Percentiles rank a stretch among this genome's conserved stretches.
Conservation (phyloP, 306 rosid genomes). For the Psophocarpus tetragonolobus region DNA sequence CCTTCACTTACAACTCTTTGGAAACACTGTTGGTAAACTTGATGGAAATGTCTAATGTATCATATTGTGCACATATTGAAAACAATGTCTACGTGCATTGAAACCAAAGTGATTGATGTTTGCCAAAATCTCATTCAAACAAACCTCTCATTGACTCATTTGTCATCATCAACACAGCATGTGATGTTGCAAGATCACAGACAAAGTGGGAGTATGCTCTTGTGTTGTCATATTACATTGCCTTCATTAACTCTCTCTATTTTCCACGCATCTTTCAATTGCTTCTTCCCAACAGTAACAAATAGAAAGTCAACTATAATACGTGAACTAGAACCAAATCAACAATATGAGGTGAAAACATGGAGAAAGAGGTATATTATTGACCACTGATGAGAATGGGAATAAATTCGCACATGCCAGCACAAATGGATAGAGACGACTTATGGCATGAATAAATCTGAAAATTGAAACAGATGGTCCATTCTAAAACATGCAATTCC, state of each 20-base stretch:
- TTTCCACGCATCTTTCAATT: neutral
- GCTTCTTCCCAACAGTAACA: neutral
- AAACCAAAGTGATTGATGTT: neutral
- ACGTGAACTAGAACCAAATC: neutral
- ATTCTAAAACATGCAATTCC: neutral
- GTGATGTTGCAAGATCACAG: conserved; percentile 1
- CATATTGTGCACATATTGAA: neutral
- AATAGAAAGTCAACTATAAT: neutral
- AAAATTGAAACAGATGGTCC: no score
- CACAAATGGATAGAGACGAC: no score
- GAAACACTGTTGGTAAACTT: neutral
- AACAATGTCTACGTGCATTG: conserved; percentile 5
- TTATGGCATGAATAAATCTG: no score
- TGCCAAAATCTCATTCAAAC: neutral
- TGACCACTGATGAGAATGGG: neutral
- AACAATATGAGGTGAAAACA: neutral
- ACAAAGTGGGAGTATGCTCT: neutral
- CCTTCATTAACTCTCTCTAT: neutral
- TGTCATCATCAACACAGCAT: neutral
- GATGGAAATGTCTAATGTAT: neutral
- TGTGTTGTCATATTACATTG: neutral
- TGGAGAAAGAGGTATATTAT: neutral
- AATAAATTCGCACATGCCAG: neutral
- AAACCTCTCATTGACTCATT: neutral
- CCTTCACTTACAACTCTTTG: neutral